Conservation (phyloP, 352 stramenopile genomes). For the Globisporangium solare region DNA sequence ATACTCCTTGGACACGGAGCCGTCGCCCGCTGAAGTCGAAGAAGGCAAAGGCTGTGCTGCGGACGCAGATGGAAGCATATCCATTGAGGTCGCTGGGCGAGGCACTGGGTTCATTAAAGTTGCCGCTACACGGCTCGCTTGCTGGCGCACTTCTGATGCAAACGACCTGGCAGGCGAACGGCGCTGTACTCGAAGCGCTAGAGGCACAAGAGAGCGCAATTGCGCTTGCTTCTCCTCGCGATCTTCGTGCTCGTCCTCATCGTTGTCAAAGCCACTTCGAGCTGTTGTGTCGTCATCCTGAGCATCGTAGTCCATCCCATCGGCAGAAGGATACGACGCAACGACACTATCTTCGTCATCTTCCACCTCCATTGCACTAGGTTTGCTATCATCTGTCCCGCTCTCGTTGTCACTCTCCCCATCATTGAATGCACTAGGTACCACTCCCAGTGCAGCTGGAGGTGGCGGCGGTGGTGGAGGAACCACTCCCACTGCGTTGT, state of each 20-base stretch:
- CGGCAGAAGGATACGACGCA: constrained; percentile 28
- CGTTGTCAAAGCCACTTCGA: neutral
- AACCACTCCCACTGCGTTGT: neutral
- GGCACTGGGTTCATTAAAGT: constrained; percentile 19
- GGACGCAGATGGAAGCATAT: neutral
- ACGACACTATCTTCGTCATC: constrained; percentile 20
- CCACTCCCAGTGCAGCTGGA: neutral
- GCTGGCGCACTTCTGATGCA: neutral
- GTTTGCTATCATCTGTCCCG: neutral
- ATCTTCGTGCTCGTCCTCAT: constrained; percentile 27
- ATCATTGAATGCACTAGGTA: neutral
- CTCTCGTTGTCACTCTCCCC: neutral
- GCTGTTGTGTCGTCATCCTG: neutral
- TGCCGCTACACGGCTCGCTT: constrained; percentile 8
- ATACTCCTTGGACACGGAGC: constrained; percentile 49
- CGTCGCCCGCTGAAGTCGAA: neutral
- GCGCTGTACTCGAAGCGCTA: constrained; percentile 55
- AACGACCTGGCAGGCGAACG: constrained; percentile 4
- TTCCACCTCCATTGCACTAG: constrained; percentile 11
- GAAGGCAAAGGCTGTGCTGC: constrained; percentile 4
- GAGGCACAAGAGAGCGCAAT: constrained; percentile 53
- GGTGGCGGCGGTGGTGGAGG: neutral
- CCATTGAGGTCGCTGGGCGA: constrained; percentile 12
- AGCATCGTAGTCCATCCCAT: constrained; percentile 5
- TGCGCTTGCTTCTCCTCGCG: constrained; percentile 34